Conservation (phyloP, 2,329 filamentous ascomycete genomes). For the Fusarium sp. region DNA sequence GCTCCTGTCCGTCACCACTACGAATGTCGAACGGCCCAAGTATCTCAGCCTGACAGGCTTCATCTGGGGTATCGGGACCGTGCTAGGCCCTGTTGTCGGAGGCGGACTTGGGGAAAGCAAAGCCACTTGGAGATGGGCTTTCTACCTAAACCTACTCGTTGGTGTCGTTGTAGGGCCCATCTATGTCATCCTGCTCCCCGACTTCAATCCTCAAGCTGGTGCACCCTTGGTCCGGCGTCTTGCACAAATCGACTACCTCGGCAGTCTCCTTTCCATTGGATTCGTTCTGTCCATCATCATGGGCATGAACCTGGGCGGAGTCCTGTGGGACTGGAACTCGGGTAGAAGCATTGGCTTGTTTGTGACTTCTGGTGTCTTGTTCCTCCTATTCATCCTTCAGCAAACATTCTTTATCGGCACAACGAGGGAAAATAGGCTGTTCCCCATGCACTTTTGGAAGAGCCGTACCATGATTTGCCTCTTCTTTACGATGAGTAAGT, state of each 20-base stretch:
- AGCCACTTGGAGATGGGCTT: slow-evolving; percentile 49
- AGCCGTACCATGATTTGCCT: slow-evolving; percentile 58
- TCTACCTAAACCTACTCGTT: slow-evolving; percentile 33
- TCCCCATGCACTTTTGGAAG: slow-evolving; percentile 64
- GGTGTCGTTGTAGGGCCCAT: slow-evolving; percentile 23
- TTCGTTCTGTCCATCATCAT: slow-evolving; percentile 60
- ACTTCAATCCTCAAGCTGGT: slow-evolving; percentile 18
- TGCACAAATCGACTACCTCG: slow-evolving; percentile 57
- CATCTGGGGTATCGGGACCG: slow-evolving; percentile 59
- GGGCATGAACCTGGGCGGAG: slow-evolving; percentile 66
- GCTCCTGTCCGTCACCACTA: slow-evolving; percentile 29
- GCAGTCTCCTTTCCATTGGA: slow-evolving; percentile 59
- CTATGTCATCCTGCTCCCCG: slow-evolving; percentile 23
- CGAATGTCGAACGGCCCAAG: slow-evolving; percentile 33
- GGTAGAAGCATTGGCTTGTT: slow-evolving; percentile 62
- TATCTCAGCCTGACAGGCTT: slow-evolving; percentile 44
- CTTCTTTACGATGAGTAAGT: slow-evolving; percentile 55
- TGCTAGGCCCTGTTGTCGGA: slow-evolving; percentile 55
- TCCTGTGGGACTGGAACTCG: slow-evolving; percentile 61
- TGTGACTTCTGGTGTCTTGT: slow-evolving; percentile 58
- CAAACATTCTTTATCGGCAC: slow-evolving; percentile 52
- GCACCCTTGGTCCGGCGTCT: neutral
- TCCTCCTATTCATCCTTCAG: slow-evolving; percentile 60
- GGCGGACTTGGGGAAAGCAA: slow-evolving; percentile 21
- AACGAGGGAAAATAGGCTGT: slow-evolving; percentile 52